A percentile compares a stretch with the other conserved stretches of the same genome.
Evolutionary conservation across 768 basidiomycete genomes (phyloP).

Genomic region (Pleurotus pulmonarius): DNA sequence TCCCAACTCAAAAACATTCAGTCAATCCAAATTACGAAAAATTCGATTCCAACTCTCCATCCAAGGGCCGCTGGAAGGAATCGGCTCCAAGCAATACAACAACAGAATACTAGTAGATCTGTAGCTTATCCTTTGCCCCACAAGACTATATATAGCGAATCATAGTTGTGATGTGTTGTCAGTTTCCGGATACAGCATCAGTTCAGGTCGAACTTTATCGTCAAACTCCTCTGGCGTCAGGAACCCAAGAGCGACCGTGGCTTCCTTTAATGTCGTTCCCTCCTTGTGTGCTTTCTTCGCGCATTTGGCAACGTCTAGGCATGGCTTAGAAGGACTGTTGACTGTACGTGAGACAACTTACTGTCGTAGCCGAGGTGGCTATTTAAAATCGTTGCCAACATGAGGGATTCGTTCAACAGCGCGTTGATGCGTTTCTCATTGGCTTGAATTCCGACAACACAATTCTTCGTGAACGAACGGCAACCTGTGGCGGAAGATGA

Average conservation of each 20-base stretch:
- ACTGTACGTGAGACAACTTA: slow-evolving; percentile 34
- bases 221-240: slow-evolving; percentile 92
- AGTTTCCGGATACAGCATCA: slow-evolving; percentile 74
- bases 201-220: slow-evolving; percentile 85
- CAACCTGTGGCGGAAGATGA: slow-evolving; percentile 44
- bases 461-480: slow-evolving; percentile 95
- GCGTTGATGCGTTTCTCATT: slow-evolving; percentile 92
- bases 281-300: slow-evolving; percentile 99
- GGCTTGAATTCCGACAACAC: slow-evolving; percentile 92
- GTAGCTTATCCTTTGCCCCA: not conserved
- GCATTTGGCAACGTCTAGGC: slow-evolving; percentile 90
- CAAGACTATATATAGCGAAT: not conserved
- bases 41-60: too few relatives aligned
- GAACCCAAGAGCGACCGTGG: slow-evolving; percentile 84
- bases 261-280: slow-evolving; percentile 93
- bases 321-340: slow-evolving; percentile 11
- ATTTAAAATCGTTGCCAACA: slow-evolving; percentile 98
- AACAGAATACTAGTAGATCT: not conserved
- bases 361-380: slow-evolving; percentile 96
- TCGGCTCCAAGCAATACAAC: too few relatives aligned
- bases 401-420: slow-evolving; percentile 90
- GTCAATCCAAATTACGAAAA: not conserved
- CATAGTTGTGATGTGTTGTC: slow-evolving; percentile 8
- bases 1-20: slow-evolving; percentile 5
- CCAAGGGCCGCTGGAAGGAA: too few relatives aligned